phyloP scores from a whole-genome alignment of 495 filamentous ascomycete species.

The Penicillium samsonianum region DNA sequence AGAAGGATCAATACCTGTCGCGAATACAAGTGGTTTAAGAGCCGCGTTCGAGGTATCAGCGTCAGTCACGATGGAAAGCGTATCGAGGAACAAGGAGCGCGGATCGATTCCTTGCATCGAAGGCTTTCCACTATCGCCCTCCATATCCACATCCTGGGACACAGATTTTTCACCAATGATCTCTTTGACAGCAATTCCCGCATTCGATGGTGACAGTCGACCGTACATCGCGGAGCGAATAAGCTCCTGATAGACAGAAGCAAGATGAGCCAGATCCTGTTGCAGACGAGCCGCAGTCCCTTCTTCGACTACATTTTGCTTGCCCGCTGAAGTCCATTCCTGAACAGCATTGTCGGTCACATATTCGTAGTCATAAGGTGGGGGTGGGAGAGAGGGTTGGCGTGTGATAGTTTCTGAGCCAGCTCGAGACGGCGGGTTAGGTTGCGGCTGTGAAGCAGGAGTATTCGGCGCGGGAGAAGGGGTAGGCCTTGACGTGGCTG shows the following conservation, averaged over 20 bases:
- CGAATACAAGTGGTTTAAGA: slow-evolving; percentile 59
- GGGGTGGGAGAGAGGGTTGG: slow-evolving; percentile 26
- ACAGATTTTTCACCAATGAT: slow-evolving; percentile 62
- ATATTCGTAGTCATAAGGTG: slow-evolving; percentile 58
- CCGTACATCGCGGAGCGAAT: slow-evolving; percentile 69
- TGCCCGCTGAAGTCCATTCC: slow-evolving; percentile 53
- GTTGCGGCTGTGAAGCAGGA: slow-evolving; percentile 27
- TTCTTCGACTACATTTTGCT: slow-evolving; percentile 45
- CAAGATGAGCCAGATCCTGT: slow-evolving; percentile 65
- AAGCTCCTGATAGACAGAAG: slow-evolving; percentile 81
- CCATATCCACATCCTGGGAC: slow-evolving; percentile 42
- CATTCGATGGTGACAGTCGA: slow-evolving; percentile 63
- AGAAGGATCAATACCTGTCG: slow-evolving; percentile 67
- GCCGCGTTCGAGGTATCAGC: slow-evolving; percentile 56
- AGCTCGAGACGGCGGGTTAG: slow-evolving; percentile 22
- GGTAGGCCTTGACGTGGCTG: slow-evolving; percentile 20
- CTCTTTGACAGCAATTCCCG: slow-evolving; percentile 71
- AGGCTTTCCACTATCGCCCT: slow-evolving; percentile 28
- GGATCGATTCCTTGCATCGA: slow-evolving; percentile 53
- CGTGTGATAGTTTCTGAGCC: slow-evolving; percentile 20
- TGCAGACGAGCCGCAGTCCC: slow-evolving; percentile 57
- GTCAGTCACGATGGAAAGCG: slow-evolving; percentile 68
- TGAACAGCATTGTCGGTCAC: slow-evolving; percentile 51
- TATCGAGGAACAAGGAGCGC: slow-evolving; percentile 76
- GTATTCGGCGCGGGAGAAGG: slow-evolving; percentile 33